These are phyloP conservation scores for Chimonanthus praecox DNA, from an alignment of 164 flowering plant species.

Conservation along the genomic window DNA sequence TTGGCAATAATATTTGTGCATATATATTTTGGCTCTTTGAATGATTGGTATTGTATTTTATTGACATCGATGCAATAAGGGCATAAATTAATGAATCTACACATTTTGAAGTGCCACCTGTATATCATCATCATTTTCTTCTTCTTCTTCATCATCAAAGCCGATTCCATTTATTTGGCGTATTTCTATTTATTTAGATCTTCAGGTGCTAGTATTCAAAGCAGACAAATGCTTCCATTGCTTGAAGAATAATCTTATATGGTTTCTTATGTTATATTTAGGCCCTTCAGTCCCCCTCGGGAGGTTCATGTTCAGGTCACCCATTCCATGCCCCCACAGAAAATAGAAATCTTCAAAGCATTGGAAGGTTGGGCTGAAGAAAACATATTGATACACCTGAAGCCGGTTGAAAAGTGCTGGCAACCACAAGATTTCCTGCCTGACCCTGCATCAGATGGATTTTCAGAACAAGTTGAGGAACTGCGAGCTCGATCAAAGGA, in stretches of 20 bases:
- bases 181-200: no score
- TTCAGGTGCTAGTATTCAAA: no score
- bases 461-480: constrained; percentile 56
- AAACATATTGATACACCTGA: constrained; percentile 46
- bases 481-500: constrained; percentile 56
- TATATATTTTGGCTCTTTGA: no score
- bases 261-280: constrained; percentile 13
- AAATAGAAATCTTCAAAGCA: constrained; percentile 58
- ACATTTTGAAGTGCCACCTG: no score
- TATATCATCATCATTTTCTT: no score
- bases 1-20: no score
- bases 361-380: constrained; percentile 66
- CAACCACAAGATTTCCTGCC: constrained; percentile 78
- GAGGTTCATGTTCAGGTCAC: constrained; percentile 62
- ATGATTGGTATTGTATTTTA: no score
- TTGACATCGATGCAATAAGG: no score
- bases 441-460: constrained; percentile 55
- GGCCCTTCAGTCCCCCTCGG: constrained; percentile 51
- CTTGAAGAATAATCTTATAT: background rate
- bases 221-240: background rate
- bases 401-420: constrained; percentile 73
- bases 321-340: constrained; percentile 69
- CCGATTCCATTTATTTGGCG: no score
- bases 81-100: no score
- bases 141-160: no score